Evolutionary conservation across 306 rosid species (phyloP).

Genomic region (Dalbergia cultrata): DNA sequence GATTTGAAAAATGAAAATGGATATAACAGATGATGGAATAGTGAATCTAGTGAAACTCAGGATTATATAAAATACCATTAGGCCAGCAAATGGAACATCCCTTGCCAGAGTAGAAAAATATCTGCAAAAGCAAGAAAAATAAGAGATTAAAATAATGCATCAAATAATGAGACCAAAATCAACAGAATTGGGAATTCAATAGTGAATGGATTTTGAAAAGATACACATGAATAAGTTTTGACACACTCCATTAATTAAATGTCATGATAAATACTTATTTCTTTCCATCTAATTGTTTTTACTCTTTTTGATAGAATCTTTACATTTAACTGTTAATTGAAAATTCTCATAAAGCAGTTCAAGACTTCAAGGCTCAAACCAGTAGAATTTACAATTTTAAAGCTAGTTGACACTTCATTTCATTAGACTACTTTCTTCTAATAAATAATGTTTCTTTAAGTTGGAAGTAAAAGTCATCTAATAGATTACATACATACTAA

Average conservation of each 20-base stretch:
- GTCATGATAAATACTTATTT: not conserved
- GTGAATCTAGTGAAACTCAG: not conserved
- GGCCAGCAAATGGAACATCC: slow-evolving; percentile 94
- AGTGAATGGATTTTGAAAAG: not conserved
- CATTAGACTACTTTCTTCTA: not conserved
- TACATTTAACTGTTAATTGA: slow-evolving; percentile 12
- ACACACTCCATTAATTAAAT: not conserved
- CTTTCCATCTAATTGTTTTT: too few species aligned
- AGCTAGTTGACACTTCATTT: not conserved
- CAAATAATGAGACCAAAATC: slow-evolving; percentile 28
- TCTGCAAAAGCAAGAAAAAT: slow-evolving; percentile 59
- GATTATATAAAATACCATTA: slow-evolving; percentile 67
- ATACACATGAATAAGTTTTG: slow-evolving; percentile 1
- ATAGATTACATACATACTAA: not conserved
- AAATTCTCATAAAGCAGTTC: not conserved
- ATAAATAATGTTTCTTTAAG: not conserved
- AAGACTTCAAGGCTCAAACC: not conserved
- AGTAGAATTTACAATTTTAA: not conserved
- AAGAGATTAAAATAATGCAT: slow-evolving; percentile 32
- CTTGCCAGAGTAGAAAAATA: slow-evolving; percentile 89
- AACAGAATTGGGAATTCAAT: slow-evolving; percentile 11
- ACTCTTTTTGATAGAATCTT: too few species aligned
- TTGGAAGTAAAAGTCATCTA: not conserved
- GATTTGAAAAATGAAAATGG: slow-evolving; percentile 4
- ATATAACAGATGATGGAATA: slow-evolving; percentile 21